phyloP scores from a whole-genome alignment of 306 rosid species.

The Cicer chorassanicum region DNA sequence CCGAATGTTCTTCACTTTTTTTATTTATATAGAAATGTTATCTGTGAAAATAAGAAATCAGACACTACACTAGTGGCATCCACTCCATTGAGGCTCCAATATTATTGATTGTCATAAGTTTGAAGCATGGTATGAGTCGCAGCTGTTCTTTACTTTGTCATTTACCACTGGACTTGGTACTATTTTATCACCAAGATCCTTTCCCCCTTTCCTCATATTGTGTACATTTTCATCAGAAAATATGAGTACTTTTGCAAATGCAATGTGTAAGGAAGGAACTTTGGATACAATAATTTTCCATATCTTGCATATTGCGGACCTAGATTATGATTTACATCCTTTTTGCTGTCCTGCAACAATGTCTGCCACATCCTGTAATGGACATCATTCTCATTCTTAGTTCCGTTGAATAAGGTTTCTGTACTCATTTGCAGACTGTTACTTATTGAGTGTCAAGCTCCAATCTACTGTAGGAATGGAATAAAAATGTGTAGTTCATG shows the following conservation, averaged over 20 bases:
- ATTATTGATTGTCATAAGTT: background rate
- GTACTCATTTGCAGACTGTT: background rate
- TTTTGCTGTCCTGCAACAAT: slow-evolving; percentile 6
- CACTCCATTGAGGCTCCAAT: too few species aligned
- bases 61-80: too few species aligned
- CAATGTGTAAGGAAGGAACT: slow-evolving; percentile 27
- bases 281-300: background rate
- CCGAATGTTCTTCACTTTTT: too few species aligned
- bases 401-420: background rate
- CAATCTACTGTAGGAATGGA: slow-evolving; percentile 10
- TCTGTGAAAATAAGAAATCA: too few species aligned
- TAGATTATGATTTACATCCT: background rate
- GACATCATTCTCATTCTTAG: background rate
- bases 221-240: slow-evolving; percentile 12
- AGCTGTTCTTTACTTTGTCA: background rate
- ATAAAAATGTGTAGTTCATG: background rate
- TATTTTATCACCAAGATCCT: slow-evolving; percentile 6
- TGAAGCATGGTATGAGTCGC: slow-evolving; percentile 1
- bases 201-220: slow-evolving; percentile 5
- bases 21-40: too few species aligned
- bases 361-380: background rate
- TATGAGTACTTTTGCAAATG: background rate
- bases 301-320: too few species aligned
- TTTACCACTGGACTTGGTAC: background rate
- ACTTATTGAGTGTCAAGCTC: slow-evolving; percentile 7